phyloP scores from a whole-genome alignment of 2,329 filamentous ascomycete genomes.

The Nemania sp. region DNA sequence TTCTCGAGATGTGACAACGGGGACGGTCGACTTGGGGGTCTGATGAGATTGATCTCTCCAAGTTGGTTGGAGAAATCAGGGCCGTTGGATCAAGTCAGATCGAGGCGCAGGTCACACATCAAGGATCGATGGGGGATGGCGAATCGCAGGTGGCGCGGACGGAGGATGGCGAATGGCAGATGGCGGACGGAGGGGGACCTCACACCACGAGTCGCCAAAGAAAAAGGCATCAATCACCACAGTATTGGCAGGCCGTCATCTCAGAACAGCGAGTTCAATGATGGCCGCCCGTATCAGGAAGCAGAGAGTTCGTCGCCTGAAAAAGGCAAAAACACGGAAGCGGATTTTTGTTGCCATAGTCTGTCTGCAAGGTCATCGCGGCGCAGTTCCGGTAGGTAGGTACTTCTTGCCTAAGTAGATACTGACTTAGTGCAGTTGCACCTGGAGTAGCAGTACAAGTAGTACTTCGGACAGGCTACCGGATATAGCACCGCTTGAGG shows the following conservation, averaged over 20 bases:
- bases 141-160: too few species aligned
- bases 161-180: too few species aligned
- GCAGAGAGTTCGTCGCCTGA: too few species aligned
- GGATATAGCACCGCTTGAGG: slow-evolving; percentile 18
- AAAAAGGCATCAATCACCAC: not conserved
- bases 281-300: not conserved
- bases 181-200: not conserved
- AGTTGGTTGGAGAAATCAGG: not conserved
- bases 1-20: not conserved
- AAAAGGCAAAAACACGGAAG: not conserved
- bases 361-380: slow-evolving; percentile 1
- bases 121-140: not conserved
- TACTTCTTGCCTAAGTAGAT: too few species aligned
- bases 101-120: not conserved
- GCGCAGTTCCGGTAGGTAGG: too few species aligned
- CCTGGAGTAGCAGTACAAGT: too few species aligned
- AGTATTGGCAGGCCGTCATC: not conserved
- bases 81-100: not conserved
- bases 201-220: not conserved
- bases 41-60: not conserved
- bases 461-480: too few species aligned
- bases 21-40: not conserved
- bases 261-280: not conserved
- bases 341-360: not conserved
- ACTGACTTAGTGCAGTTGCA: too few species aligned